These are phyloP conservation scores for Backusella mclennaniae DNA, from an alignment of 192 early-diverging fungal genomes.

Conservation along the genomic window DNA sequence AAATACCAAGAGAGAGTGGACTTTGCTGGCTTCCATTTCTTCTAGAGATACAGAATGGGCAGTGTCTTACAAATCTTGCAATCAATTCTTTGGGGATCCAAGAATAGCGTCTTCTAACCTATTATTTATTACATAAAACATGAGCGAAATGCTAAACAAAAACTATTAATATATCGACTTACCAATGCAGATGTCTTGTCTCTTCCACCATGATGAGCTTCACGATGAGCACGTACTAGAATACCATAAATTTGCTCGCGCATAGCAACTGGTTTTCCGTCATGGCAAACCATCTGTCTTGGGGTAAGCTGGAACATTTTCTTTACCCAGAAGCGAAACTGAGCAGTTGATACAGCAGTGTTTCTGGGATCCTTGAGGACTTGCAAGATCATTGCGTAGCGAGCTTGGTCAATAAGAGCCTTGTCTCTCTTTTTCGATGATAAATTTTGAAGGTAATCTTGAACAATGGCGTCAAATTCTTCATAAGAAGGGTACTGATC, in stretches of 20 bases:
- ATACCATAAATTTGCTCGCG: conserved; percentile 50
- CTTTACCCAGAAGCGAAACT: conserved; percentile 54
- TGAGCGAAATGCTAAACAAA: not conserved
- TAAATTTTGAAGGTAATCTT: conserved; percentile 49
- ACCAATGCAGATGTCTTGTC: conserved; percentile 55
- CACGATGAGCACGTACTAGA: conserved; percentile 44
- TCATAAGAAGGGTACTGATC: conserved; percentile 45
- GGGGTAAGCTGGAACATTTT: conserved; percentile 47
- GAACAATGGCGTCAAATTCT: conserved; percentile 43
- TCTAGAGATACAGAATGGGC: conserved; percentile 41
- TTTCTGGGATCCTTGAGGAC: conserved; percentile 48
- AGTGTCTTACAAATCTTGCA: conserved; percentile 46
- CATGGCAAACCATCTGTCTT: conserved; percentile 44
- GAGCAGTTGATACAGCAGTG: conserved; percentile 49
- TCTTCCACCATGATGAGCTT: conserved; percentile 49
- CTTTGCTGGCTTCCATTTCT: conserved; percentile 38
- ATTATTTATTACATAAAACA: not conserved
- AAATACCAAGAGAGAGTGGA: conserved; percentile 15
- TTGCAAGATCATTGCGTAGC: conserved; percentile 50
- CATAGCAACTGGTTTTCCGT: conserved; percentile 48
- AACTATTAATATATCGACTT: not conserved
- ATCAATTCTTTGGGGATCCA: conserved; percentile 51
- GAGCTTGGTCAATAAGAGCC: conserved; percentile 43
- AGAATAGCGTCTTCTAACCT: conserved; percentile 45
- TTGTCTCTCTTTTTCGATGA: conserved; percentile 53